Percentiles rank a stretch among this genome's conserved stretches.
Evolutionary conservation across 495 filamentous ascomycete species (phyloP).

Genomic region (Pyronema domesticum): DNA sequence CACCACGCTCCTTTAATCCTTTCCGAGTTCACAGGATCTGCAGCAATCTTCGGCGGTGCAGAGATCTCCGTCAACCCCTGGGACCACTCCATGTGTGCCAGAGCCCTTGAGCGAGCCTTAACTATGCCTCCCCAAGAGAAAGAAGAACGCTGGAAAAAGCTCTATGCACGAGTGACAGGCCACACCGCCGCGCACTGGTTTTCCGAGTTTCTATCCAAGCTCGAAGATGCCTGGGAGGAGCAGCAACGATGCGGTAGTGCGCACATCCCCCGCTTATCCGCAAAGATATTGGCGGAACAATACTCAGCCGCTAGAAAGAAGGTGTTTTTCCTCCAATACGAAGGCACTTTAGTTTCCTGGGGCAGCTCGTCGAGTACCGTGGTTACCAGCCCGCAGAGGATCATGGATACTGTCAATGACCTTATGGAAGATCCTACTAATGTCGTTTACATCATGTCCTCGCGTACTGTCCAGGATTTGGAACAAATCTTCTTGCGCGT

Average conservation of each 20-base stretch:
- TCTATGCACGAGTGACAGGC: slow-evolving; percentile 56
- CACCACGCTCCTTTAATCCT: slow-evolving; percentile 77
- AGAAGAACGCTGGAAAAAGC: slow-evolving; percentile 48
- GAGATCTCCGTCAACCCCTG: slow-evolving; percentile 79
- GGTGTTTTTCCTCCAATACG: slow-evolving; percentile 79
- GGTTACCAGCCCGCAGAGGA: slow-evolving; percentile 64
- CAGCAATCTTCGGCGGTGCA: slow-evolving; percentile 59
- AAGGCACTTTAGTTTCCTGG: slow-evolving; percentile 76
- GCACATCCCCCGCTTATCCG: slow-evolving; percentile 64
- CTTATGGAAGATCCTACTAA: slow-evolving; percentile 59
- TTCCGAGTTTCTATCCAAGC: slow-evolving; percentile 45
- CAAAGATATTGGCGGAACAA: slow-evolving; percentile 39
- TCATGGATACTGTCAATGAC: slow-evolving; percentile 61
- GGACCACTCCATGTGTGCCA: slow-evolving; percentile 71
- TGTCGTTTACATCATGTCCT: slow-evolving; percentile 84
- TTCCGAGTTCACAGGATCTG: slow-evolving; percentile 83
- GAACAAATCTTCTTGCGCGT: slow-evolving; percentile 66
- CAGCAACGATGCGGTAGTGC: slow-evolving; percentile 67
- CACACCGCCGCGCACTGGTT: slow-evolving; percentile 77
- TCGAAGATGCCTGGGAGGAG: slow-evolving; percentile 58
- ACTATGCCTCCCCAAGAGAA: slow-evolving; percentile 59
- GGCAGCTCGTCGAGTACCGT: slow-evolving; percentile 63
- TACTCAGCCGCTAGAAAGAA: slow-evolving; percentile 48
- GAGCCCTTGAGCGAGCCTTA: slow-evolving; percentile 63
- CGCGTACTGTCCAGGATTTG: slow-evolving; percentile 67